Percentiles rank a stretch among this genome's conserved stretches.
Conservation (phyloP, 257 asterid species). For the Solanum boliviense region DNA sequence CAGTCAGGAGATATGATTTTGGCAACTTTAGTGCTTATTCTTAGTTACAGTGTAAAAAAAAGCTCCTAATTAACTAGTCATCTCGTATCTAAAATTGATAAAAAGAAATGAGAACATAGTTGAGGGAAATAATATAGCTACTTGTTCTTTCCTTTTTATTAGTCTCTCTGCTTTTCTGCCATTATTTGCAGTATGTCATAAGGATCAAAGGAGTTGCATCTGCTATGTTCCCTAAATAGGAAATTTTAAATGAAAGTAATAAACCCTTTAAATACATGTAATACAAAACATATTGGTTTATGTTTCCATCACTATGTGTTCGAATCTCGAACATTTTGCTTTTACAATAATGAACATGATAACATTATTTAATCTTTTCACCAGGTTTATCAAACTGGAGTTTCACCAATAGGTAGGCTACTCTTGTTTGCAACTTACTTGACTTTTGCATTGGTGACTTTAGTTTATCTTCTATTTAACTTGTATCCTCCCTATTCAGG, state of each 20-base stretch:
- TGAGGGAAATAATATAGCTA: neutral
- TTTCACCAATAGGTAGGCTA: neutral
- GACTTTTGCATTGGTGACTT: neutral
- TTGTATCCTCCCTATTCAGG: conserved; percentile 29
- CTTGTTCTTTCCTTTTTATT: neutral
- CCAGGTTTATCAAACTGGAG: neutral
- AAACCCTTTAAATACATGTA: neutral
- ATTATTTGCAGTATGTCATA: neutral
- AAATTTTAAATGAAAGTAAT: neutral
- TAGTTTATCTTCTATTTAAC: neutral
- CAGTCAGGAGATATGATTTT: neutral
- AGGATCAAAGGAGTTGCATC: neutral
- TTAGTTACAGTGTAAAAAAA: neutral
- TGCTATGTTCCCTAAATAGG: neutral
- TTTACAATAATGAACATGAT: neutral
- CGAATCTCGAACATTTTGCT: neutral
- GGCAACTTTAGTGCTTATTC: neutral
- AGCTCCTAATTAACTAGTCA: neutral
- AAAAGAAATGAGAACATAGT: neutral
- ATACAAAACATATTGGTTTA: neutral
- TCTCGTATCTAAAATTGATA: neutral
- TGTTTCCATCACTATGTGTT: neutral
- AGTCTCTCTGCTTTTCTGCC: neutral
- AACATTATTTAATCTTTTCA: neutral
- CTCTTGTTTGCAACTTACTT: neutral